Evolutionary conservation across 345 rosid genomes (phyloP).

Genomic region (Eucalyptus polybractea): DNA sequence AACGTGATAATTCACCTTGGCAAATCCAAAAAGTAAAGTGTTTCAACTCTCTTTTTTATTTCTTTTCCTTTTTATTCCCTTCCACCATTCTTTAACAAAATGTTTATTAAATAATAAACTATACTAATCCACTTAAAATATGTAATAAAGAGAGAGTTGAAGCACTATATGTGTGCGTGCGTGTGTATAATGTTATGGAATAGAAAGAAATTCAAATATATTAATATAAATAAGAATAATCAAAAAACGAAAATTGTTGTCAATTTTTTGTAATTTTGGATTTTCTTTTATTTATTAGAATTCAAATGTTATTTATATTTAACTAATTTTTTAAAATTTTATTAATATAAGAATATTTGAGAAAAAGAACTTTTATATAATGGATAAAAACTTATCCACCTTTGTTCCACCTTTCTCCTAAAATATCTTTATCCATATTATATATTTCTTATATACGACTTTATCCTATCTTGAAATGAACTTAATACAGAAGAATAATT

Average conservation of each 20-base stretch:
- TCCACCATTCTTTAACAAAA: neutral
- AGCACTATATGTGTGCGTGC: neutral
- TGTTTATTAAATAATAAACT: neutral
- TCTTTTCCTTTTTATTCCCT: neutral
- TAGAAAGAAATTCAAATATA: neutral
- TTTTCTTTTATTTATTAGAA: neutral
- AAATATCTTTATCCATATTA: neutral
- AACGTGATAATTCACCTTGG: neutral
- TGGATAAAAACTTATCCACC: neutral
- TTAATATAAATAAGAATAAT: neutral
- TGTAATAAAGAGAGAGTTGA: neutral
- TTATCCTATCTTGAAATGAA: neutral
- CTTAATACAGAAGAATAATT: rapidly evolving
- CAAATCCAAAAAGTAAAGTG: neutral
- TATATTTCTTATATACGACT: neutral
- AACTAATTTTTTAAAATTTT: neutral
- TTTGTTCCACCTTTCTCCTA: rapidly evolving
- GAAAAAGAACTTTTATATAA: neutral
- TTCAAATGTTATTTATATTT: neutral
- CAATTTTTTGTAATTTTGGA: neutral
- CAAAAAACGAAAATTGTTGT: neutral
- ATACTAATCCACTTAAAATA: neutral
- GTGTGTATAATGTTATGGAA: neutral
- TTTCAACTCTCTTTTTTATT: neutral
- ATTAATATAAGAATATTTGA: neutral